phyloP scores from a whole-genome alignment of 192 early-diverging fungal species.

The Coemansia sp. region DNA sequence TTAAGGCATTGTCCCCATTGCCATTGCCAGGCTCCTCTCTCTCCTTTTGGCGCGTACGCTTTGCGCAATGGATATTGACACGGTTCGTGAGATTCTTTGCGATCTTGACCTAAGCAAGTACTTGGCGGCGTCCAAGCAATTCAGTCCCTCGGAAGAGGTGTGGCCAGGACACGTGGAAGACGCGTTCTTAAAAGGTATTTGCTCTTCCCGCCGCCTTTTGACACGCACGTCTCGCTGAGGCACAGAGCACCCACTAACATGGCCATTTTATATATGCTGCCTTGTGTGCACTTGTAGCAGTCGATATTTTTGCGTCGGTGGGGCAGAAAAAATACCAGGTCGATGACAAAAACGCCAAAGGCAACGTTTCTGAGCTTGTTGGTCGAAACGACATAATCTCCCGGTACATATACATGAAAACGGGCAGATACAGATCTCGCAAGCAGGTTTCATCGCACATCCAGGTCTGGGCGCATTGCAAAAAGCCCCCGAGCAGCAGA shows the following conservation, averaged over 20 bases:
- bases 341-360: slow-evolving; percentile 18
- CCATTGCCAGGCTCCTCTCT: not conserved
- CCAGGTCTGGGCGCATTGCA: slow-evolving; percentile 73
- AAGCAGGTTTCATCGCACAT: slow-evolving; percentile 81
- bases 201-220: not conserved
- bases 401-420: slow-evolving; percentile 68
- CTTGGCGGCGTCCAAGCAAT: slow-evolving; percentile 20
- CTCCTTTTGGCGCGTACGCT: not conserved
- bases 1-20: not conserved
- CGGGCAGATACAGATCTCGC: slow-evolving; percentile 61
- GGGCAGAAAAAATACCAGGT: slow-evolving; percentile 48
- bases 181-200: slow-evolving; percentile 30
- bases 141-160: slow-evolving; percentile 24
- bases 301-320: slow-evolving; percentile 33
- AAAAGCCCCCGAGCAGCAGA: slow-evolving; percentile 54
- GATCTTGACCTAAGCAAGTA: slow-evolving; percentile 33
- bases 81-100: slow-evolving; percentile 20
- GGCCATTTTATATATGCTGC: too few species aligned
- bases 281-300: slow-evolving; percentile 9
- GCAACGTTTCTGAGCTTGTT: slow-evolving; percentile 28
- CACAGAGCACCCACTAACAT: not conserved
- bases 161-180: slow-evolving; percentile 42
- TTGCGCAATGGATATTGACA: slow-evolving; percentile 34
- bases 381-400: slow-evolving; percentile 76
- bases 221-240: too few species aligned